A percentile compares a stretch with the other conserved stretches of the same genome.
These are phyloP conservation scores for Pulveroboletus sp. DNA, from an alignment of 768 basidiomycete species.

Conservation along the genomic window DNA sequence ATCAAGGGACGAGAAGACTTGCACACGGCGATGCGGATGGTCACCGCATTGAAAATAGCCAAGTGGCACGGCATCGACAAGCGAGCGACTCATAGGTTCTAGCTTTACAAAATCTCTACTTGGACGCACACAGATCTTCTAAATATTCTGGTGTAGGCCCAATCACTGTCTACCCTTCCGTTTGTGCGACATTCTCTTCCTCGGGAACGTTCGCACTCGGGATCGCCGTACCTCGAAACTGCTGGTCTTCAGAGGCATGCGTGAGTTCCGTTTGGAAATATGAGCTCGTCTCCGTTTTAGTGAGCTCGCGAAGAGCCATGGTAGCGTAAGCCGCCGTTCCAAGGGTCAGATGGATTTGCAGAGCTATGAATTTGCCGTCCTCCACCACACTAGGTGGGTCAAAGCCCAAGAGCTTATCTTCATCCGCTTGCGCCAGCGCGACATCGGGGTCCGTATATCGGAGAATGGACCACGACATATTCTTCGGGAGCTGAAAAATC, in stretches of 20 bases:
- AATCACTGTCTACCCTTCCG: constrained; percentile 1
- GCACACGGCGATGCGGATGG: background rate
- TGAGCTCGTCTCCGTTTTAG: constrained; percentile 92
- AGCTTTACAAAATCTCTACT: background rate
- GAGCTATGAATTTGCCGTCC: constrained; percentile 79
- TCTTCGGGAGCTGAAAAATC: constrained; percentile 79
- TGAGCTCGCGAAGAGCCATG: constrained; percentile 94
- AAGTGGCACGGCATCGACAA: too few species aligned
- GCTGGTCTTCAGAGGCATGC: constrained; percentile 74
- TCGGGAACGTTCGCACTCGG: constrained; percentile 22
- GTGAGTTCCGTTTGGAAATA: constrained; percentile 85
- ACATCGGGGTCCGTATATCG: constrained; percentile 93
- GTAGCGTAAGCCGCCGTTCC: constrained; percentile 95
- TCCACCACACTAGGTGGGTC: constrained; percentile 62
- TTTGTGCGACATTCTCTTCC: constrained; percentile 9
- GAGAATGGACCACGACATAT: constrained; percentile 76
- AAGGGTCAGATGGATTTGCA: constrained; percentile 81
- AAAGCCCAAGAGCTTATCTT: constrained; percentile 83
- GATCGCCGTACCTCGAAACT: constrained; percentile 53
- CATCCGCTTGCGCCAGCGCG: constrained; percentile 89
- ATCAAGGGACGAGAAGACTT: background rate
- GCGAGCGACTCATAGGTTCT: background rate
- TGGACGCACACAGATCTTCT: background rate
- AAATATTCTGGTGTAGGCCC: background rate
- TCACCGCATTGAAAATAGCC: too few species aligned